Base-by-base conservation (phyloP, 108 stramenopile genomes). In the Skeletonema costatum region DNA sequence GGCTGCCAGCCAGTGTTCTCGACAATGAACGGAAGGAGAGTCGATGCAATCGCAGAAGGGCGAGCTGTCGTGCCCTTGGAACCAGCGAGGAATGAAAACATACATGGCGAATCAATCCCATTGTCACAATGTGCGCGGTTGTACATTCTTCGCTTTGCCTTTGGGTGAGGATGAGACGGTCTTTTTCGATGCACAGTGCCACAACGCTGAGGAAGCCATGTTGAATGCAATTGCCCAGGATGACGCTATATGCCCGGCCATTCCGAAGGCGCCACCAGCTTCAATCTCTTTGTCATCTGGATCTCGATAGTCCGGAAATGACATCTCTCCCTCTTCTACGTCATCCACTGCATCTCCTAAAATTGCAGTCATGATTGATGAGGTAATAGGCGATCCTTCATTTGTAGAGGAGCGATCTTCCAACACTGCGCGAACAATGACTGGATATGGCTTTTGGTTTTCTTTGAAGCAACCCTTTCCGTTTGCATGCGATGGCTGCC, bases 1-100 rank as follows among this genome's bases (percentile, higher is more conserved):
- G 83, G 77, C 29, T 75, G 74, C 83, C 83, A 84, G 17, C 83
- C 83, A 31, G 78, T 79, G 44, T 84, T 84, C 63, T 84, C 75
- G 14, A 84, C 83, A 36, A 84, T 41, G 41, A 60, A 79, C 35
- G 79, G 83, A 11, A 56, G 46, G 21, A 81, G 60, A 31, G 59
- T 63, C 33, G 58, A 70, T 17, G 70, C 64, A 14, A 81, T 80
- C 6, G 50, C 67, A 6, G 77, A 77, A 12, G 83, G 76, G 32
- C 75, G 70, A 17, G 68, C 44, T 17, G 71, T 79, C 36, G 75
- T 84, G 19, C 83, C 83, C 46, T 76, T 80, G 11, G 83, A 60
- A 19, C 83, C 83, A 21, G 83, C 75, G 10, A 78, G 64, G 39
- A 79, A 80, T 64, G 83, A 75, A 42, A 84, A 84, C n/a, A 68